Evolutionary conservation across 2,329 filamentous ascomycete genomes (phyloP).

Genomic region (Truncatella angustata): DNA sequence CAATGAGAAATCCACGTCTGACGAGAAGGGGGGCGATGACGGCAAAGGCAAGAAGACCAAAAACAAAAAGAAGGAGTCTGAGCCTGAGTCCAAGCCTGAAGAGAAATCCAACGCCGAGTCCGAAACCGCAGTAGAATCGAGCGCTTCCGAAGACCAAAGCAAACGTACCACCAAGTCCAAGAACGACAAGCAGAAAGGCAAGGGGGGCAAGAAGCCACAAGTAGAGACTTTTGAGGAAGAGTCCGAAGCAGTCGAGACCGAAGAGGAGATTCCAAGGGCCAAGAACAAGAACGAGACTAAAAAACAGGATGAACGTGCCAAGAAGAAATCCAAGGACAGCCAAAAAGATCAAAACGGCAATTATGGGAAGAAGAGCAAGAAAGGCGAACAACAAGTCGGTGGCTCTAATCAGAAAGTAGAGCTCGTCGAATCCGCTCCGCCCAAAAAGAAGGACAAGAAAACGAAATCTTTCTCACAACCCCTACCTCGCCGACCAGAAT

Average conservation of each 20-base stretch:
- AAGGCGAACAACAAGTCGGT: not conserved
- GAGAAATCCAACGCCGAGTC: slow-evolving; percentile 13
- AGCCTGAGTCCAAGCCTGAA: not conserved
- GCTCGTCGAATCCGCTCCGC: not conserved
- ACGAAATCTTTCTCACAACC: slow-evolving; percentile 6
- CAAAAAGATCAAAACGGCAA: slow-evolving; percentile 52
- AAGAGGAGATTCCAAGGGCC: slow-evolving; percentile 4
- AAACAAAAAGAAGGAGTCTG: slow-evolving; percentile 11
- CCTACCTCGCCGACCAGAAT: slow-evolving; percentile 36
- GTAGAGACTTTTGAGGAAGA: slow-evolving; percentile 2
- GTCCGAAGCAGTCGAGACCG: not conserved
- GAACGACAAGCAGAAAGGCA: slow-evolving; percentile 11
- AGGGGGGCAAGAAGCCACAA: slow-evolving; percentile 9
- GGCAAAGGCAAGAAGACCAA: slow-evolving; percentile 7
- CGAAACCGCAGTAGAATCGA: slow-evolving; percentile 12
- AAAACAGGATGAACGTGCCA: not conserved
- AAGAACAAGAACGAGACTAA: slow-evolving; percentile 2
- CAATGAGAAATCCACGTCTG: not conserved
- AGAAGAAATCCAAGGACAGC: slow-evolving; percentile 78
- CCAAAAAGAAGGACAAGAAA: slow-evolving; percentile 5
- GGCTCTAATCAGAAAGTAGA: slow-evolving; percentile 4
- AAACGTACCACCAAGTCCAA: slow-evolving; percentile 10
- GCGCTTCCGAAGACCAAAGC: slow-evolving; percentile 14
- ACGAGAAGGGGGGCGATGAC: slow-evolving; percentile 7
- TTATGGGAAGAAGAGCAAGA: not conserved